Percentiles rank a stretch among this genome's conserved stretches.
Conservation (phyloP, 371 early-diverging fungal species). For the Thermomucor indicae-seudaticae region DNA sequence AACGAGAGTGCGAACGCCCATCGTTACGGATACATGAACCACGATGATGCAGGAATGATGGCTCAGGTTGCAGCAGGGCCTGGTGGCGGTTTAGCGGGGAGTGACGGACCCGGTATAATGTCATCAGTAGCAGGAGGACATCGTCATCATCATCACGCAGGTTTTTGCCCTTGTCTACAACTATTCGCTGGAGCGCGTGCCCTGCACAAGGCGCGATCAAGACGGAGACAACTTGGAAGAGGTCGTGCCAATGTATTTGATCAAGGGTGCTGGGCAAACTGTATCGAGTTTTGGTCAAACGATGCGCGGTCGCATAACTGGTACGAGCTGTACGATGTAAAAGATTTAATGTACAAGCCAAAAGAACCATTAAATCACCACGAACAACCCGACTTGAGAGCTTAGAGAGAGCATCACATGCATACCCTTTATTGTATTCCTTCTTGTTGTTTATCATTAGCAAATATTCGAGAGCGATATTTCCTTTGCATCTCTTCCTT, state of each 20-base stretch:
- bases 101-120: slow-evolving; percentile 5
- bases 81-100: slow-evolving; percentile 14
- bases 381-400: too few species aligned
- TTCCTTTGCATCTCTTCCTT: too few species aligned
- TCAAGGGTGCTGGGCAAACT: slow-evolving; percentile 68
- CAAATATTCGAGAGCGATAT: too few species aligned
- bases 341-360: slow-evolving; percentile 21
- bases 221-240: slow-evolving; percentile 3
- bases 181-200: slow-evolving; percentile 44
- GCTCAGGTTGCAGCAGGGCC: slow-evolving; percentile 33
- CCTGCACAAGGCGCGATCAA: slow-evolving; percentile 26
- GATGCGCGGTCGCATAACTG: slow-evolving; percentile 59
- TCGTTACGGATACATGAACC: slow-evolving; percentile 50
- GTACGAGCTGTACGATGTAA: slow-evolving; percentile 51
- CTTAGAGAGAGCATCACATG: too few species aligned
- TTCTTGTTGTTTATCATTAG: too few species aligned
- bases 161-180: slow-evolving; percentile 41
- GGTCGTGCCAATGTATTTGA: slow-evolving; percentile 56
- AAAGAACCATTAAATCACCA: background rate
- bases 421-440: too few species aligned
- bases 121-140: background rate
- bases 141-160: slow-evolving; percentile 7
- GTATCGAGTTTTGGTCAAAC: slow-evolving; percentile 76
- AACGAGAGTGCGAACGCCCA: slow-evolving; percentile 83
- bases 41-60: slow-evolving; percentile 28